Conservation (phyloP, 345 rosid genomes). For the Trapa incisa region DNA sequence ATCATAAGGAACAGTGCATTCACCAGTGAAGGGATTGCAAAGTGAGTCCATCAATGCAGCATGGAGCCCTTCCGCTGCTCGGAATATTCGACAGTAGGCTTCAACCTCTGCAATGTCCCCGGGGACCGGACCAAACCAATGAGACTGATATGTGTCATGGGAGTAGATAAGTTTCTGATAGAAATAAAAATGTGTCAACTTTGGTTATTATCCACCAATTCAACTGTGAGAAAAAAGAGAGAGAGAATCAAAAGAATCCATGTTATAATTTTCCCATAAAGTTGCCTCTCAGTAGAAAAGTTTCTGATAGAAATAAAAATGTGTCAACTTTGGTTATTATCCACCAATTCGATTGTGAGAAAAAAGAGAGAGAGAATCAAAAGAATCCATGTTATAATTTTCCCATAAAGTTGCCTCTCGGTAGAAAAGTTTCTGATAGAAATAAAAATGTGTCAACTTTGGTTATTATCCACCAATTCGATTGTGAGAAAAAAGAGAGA, state of each 20-base stretch:
- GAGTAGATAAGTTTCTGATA: slow-evolving; percentile 32
- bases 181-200: slow-evolving; percentile 19
- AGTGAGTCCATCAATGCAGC: slow-evolving; percentile 80
- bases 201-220: not conserved
- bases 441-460: slow-evolving; percentile 17
- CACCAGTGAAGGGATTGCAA: slow-evolving; percentile 94
- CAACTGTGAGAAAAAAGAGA: too few species aligned
- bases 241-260: too few species aligned
- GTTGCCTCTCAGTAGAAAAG: slow-evolving; percentile 30
- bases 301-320: slow-evolving; percentile 21
- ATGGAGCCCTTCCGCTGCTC: slow-evolving; percentile 75
- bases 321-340: slow-evolving; percentile 12
- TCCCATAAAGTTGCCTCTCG: not conserved
- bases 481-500: too few species aligned
- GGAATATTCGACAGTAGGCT: slow-evolving; percentile 88
- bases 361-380: too few species aligned
- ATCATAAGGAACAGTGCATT: slow-evolving; percentile 67
- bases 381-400: too few species aligned
- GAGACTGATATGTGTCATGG: slow-evolving; percentile 51
- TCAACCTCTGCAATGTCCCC: slow-evolving; percentile 97
- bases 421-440: slow-evolving; percentile 26
- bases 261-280: too few species aligned
- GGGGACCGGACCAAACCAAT: slow-evolving; percentile 89
- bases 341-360: too few species aligned
- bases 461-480: slow-evolving; percentile 1